Evolutionary conservation across 768 basidiomycete species (phyloP).

Genomic region (Suillus hirtellus): DNA sequence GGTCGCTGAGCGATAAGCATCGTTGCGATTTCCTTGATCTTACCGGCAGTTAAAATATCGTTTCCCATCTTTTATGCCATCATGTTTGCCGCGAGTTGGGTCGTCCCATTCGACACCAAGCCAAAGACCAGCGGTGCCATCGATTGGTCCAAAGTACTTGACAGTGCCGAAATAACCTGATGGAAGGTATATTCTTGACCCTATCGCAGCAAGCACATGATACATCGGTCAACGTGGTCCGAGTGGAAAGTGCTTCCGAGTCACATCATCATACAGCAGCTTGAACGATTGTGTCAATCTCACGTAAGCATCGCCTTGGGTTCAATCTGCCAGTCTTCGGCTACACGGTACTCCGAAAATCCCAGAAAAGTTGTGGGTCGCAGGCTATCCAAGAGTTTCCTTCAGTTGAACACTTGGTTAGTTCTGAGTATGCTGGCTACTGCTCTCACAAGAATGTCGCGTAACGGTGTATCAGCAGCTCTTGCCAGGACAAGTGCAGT

Average conservation of each 20-base stretch:
- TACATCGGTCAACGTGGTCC: constrained; percentile 2
- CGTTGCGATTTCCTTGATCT: constrained; percentile 19
- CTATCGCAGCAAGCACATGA: constrained; percentile 20
- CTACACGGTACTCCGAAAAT: constrained; percentile 6
- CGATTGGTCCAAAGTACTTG: constrained; percentile 64
- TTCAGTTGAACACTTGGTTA: neutral
- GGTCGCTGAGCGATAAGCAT: constrained; percentile 13
- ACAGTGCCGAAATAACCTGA: constrained; percentile 66
- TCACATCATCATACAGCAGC: neutral
- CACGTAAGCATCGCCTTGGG: constrained; percentile 3
- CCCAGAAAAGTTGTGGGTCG: neutral
- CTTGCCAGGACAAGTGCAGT: constrained; percentile 33
- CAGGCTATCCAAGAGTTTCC: neutral
- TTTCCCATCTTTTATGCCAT: constrained; percentile 75
- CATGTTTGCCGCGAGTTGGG: constrained; percentile 79
- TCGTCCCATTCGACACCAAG: constrained; percentile 99
- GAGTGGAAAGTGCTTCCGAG: neutral
- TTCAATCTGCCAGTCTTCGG: neutral
- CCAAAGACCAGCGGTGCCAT: constrained; percentile 70
- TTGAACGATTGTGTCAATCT: neutral
- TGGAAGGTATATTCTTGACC: constrained; percentile 53
- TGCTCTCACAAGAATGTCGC: constrained; percentile 31
- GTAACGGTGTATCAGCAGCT: constrained; percentile 27
- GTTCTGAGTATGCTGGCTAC: constrained; percentile 27
- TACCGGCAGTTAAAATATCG: constrained; percentile 81